Evolutionary conservation across 2,329 filamentous ascomycete species (phyloP), one percentile per base, ranked within the genome.

Genomic region (Pezicula neosporulosa): DNA sequence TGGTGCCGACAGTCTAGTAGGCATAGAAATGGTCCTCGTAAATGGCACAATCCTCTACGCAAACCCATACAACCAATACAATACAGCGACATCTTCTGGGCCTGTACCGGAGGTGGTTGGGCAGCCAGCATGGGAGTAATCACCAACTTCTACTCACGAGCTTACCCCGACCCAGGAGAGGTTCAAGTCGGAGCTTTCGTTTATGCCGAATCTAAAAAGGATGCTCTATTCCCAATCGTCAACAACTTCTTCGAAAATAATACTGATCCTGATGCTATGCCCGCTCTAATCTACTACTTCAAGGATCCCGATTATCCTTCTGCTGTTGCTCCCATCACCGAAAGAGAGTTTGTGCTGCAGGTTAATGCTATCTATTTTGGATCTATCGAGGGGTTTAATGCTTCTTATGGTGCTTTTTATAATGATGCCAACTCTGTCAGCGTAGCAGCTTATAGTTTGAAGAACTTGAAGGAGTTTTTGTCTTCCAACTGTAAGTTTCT

Each of bases 171-270:
- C 35, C 44, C 44, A 36, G 44, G 44, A 9, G 44, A 47, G 9
- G 44, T 47, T 5, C 44, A 47, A 37, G 44, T 47, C 18, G 44
- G 44, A 19, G 44, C 44, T 5, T 47, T 47, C 35, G 44, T 47
- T 28, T 47, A 16, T n/a, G 37, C 44, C 13, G 44, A 47, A 27
- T 18, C n/a, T 15, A 47, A 47, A 19, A 47, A 47, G n/a, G 44
- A 47, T 37, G 3, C 18, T 13, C 12, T 47, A 12, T 47, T 47
- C 19, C 44, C 44, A 4, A 27, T 47, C 7, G 44, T 47, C 18
- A 47, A 47, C 30, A 36, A 47, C 33, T 47, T 47, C 44, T 47
- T 47, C 33, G 44, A 47, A n/a, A 47, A 47, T 28, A 47, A 47
- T 19, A 47, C 44, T 8, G 44, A 47, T 19, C 15, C 33, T 19